Evolutionary conservation across 257 asterid species (phyloP).

Genomic region (Paulownia fortunei): DNA sequence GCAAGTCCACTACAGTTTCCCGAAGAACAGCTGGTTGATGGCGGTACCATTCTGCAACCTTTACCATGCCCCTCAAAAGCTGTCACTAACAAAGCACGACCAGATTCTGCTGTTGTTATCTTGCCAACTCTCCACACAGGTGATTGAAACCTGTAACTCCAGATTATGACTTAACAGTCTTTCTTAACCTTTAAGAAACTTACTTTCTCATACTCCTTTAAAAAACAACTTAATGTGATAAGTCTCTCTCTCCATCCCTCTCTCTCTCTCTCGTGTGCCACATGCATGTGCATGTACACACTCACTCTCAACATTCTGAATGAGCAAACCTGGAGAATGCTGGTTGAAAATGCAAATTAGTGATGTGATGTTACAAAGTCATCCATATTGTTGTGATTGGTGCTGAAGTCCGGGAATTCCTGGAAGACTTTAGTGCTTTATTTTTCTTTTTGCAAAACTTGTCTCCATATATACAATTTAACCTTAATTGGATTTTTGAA

Average conservation of each 20-base stretch:
- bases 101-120: constrained; percentile 57
- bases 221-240: constrained; percentile 2
- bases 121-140: constrained; percentile 74
- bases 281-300: not conserved
- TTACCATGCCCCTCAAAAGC: constrained; percentile 56
- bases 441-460: not conserved
- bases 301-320: not conserved
- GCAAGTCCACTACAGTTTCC: constrained; percentile 71
- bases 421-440: constrained; percentile 12
- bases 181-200: constrained; percentile 7
- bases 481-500: constrained; percentile 20
- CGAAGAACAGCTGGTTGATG: constrained; percentile 61
- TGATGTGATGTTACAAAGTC: not conserved
- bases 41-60: constrained; percentile 52
- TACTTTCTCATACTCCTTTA: not conserved
- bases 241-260: not conserved
- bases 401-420: not conserved
- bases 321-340: constrained; percentile 16
- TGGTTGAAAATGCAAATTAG: constrained; percentile 1
- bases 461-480: constrained; percentile 20
- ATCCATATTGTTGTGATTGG: not conserved
- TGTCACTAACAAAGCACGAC: constrained; percentile 45
- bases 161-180: not conserved
- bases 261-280: not conserved
- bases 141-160: constrained; percentile 29